Base-by-base conservation (phyloP, 345 rosid species). In the Zanthoxylum bungeanum region DNA sequence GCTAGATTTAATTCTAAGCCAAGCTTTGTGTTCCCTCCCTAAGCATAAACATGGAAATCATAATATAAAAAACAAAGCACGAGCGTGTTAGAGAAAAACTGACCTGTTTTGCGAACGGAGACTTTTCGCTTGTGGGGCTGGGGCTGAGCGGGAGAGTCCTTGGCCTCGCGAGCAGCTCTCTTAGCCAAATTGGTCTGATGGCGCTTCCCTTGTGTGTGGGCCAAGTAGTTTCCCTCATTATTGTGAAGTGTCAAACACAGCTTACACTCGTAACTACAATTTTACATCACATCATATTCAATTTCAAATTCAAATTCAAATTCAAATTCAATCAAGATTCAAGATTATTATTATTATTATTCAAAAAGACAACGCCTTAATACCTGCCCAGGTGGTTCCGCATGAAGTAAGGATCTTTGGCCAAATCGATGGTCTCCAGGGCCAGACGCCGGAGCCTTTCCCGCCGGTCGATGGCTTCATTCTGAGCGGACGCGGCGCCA, bases 161-260 rank as follows among this genome's bases (percentile, higher is more conserved):
- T 88, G 0, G 98, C 98, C 86, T 95, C 99, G 2, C 99, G 93
- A 4, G 98, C 94, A 53, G 98, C 99, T 82, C 99, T 73, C 89
- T 92, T 92, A 14, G 97, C 97, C 83, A 95, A 86, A 71, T 95
- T 95, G 61, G 99, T 95, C 77, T 96, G 97, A 72, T 91, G 98
- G 58, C 99, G 89, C 83, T 95, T 92, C 81, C 97, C 99, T 64
- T 92, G 98, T 22, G 98, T 92, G 75, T 95, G 96, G 2, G 98
- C 99, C 91, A 92, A 81, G 79, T 92, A 95, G 81, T 94, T 94
- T n/a, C 99, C 99, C 85, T 96, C 99, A 67, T 96, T 96, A 89
- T 96, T 96, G 84, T 91, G 99, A 49, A 96, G 80, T 39, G 99
- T 96, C 82, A 96, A 76, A 77, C 97, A 93, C 71, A 96, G 88